Conservation (phyloP, 2,329 filamentous ascomycete genomes). For the Cercospora sojina region DNA sequence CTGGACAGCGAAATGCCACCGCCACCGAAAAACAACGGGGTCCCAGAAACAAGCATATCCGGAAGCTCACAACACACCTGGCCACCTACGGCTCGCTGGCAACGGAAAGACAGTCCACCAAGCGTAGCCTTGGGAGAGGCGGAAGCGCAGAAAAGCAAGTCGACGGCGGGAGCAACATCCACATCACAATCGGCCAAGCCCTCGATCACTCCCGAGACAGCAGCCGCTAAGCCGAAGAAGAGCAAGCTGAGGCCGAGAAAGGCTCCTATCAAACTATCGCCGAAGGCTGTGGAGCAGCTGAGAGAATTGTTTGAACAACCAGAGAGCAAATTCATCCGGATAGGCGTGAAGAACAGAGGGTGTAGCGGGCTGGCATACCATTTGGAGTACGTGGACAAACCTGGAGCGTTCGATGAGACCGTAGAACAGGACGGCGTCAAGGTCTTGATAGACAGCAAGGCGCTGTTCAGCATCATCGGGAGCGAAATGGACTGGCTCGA, state of each 20-base stretch:
- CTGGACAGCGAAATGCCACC: constrained; percentile 55
- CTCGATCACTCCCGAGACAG: constrained; percentile 41
- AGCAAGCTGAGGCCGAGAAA: constrained; percentile 77
- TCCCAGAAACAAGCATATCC: constrained; percentile 62
- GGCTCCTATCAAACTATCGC: constrained; percentile 84
- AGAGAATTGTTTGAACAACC: constrained; percentile 76
- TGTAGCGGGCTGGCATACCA: constrained; percentile 94
- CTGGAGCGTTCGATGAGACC: constrained; percentile 81
- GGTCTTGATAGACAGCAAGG: constrained; percentile 95
- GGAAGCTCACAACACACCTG: constrained; percentile 50
- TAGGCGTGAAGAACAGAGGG: constrained; percentile 89
- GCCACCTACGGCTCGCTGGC: constrained; percentile 49
- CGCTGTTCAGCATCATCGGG: constrained; percentile 94
- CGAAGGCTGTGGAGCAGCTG: constrained; percentile 76
- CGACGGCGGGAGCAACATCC: constrained; percentile 34
- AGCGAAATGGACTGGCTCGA: constrained; percentile 99
- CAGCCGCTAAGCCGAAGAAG: constrained; percentile 56
- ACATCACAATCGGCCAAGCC: constrained; percentile 25
- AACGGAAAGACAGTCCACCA: constrained; percentile 39
- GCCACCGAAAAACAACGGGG: constrained; percentile 58
- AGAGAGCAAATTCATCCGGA: constrained; percentile 86
- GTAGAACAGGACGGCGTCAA: constrained; percentile 96
- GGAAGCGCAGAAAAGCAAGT: constrained; percentile 66
- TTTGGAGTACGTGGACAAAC: constrained; percentile 90
- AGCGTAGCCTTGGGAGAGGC: constrained; percentile 57